phyloP scores from a whole-genome alignment of 2,329 filamentous ascomycete genomes.

The Scortechinia acanthostroma region DNA sequence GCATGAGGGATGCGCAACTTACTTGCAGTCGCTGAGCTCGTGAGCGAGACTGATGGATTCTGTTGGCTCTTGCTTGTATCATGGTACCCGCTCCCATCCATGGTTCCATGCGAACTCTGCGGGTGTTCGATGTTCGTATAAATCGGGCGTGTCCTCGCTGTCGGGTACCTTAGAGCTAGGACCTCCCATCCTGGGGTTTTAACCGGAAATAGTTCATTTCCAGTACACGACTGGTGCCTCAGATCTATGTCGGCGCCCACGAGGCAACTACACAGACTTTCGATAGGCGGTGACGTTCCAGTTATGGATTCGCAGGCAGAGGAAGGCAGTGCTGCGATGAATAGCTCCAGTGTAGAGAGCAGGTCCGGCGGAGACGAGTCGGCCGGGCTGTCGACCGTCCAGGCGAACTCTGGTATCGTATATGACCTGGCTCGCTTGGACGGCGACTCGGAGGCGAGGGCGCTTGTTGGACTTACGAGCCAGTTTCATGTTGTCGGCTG shows the following conservation, averaged over 20 bases:
- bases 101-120: slow-evolving; percentile 23
- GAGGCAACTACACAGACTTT: slow-evolving; percentile 24
- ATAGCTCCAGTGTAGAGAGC: background rate
- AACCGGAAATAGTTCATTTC: background rate
- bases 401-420: slow-evolving; percentile 19
- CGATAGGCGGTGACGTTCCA: slow-evolving; percentile 22
- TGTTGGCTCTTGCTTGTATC: too few species aligned
- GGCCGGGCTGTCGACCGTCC: slow-evolving; percentile 10
- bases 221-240: background rate
- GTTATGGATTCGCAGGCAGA: slow-evolving; percentile 13
- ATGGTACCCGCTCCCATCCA: slow-evolving; percentile 12
- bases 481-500: slow-evolving; percentile 23
- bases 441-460: slow-evolving; percentile 16
- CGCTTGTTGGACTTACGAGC: slow-evolving; percentile 19
- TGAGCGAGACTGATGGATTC: too few species aligned
- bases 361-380: background rate
- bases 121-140: too few species aligned
- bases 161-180: too few species aligned
- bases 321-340: slow-evolving; percentile 4
- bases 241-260: slow-evolving; percentile 25
- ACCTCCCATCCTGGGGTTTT: slow-evolving; percentile 4
- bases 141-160: too few species aligned
- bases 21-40: too few species aligned
- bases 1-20: too few species aligned
- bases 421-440: slow-evolving; percentile 21